These are phyloP conservation scores for Trebouxia sp. DNA, from an alignment of 139 green algal genomes.

Conservation along the genomic window DNA sequence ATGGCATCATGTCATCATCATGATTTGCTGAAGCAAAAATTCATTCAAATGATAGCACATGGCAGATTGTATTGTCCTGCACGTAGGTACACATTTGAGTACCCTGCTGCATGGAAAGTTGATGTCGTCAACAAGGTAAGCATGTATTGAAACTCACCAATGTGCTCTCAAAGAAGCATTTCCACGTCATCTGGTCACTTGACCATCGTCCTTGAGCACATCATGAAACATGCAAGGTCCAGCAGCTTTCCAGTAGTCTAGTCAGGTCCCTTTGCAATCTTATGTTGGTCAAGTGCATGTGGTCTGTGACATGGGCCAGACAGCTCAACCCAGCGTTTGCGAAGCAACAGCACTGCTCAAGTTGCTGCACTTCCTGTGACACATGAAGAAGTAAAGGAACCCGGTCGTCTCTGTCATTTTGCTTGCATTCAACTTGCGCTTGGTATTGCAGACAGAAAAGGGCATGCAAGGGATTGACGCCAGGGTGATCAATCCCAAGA, in stretches of 20 bases:
- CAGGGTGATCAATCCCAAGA: constrained; percentile 59
- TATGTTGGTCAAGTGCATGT: not conserved
- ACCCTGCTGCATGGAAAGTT: constrained; percentile 76
- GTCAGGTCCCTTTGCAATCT: not conserved
- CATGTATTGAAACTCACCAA: too few relatives aligned
- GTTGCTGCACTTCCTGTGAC: too few relatives aligned
- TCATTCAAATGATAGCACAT: not conserved
- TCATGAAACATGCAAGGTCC: not conserved
- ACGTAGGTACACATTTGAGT: constrained; percentile 76
- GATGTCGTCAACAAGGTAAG: constrained; percentile 74
- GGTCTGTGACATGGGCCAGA: not conserved
- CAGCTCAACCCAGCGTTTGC: too few relatives aligned
- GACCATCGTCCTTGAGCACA: too few relatives aligned
- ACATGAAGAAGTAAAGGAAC: too few relatives aligned
- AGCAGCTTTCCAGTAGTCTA: not conserved
- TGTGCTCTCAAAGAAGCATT: too few relatives aligned
- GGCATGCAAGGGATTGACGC: constrained; percentile 85
- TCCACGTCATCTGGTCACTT: too few relatives aligned
- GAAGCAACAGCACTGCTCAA: too few relatives aligned
- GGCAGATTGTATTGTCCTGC: not conserved
- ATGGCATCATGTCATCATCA: too few relatives aligned
- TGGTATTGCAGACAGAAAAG: constrained; percentile 69
- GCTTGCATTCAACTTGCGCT: not conserved
- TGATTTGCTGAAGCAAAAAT: too few relatives aligned
- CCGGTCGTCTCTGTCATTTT: too few relatives aligned